Evolutionary conservation across 2,329 filamentous ascomycete genomes (phyloP).

Genomic region (Paecilomyces variotii): DNA sequence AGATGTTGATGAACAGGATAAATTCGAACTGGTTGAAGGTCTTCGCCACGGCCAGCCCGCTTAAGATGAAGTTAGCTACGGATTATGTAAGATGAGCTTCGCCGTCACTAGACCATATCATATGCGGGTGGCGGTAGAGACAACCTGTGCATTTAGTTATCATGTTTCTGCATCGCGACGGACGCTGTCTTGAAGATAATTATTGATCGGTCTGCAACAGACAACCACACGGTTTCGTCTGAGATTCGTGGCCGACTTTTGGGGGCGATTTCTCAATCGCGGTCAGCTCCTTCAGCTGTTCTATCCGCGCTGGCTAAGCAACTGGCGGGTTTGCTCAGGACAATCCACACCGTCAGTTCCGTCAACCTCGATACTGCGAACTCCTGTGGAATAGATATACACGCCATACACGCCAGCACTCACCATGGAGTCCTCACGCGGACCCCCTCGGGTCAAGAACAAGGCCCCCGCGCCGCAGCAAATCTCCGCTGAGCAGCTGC

Average conservation of each 20-base stretch:
- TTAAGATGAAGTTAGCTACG: background rate
- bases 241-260: background rate
- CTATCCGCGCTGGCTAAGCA: background rate
- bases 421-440: conserved; percentile 81
- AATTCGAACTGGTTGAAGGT: background rate
- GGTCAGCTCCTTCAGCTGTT: background rate
- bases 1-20: background rate
- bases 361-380: background rate
- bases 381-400: background rate
- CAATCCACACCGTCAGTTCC: background rate
- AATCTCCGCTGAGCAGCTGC: conserved; percentile 93
- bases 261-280: background rate
- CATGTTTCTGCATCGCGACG: background rate
- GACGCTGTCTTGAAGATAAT: background rate
- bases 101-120: background rate
- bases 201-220: background rate
- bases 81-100: background rate
- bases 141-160: background rate
- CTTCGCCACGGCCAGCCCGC: background rate
- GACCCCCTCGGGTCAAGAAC: conserved; percentile 95
- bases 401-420: background rate
- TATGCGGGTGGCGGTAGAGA: background rate
- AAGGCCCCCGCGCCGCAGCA: conserved; percentile 87
- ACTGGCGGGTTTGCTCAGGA: background rate
- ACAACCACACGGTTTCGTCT: background rate